These are phyloP conservation scores for Linum trigynum DNA, from an alignment of 345 rosid species.

Conservation along the genomic window DNA sequence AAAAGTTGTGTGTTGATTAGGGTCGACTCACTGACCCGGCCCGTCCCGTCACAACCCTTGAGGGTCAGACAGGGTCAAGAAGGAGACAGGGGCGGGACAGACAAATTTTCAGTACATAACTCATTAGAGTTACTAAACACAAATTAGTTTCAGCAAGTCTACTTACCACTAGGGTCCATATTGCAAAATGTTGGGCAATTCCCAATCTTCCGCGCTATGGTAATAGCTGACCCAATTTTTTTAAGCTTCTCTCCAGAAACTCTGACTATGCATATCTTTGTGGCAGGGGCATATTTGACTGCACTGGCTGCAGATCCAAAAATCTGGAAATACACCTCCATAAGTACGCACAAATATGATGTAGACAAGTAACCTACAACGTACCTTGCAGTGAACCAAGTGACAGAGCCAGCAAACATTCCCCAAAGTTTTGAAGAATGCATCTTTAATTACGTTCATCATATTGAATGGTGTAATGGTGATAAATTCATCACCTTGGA, in stretches of 20 bases:
- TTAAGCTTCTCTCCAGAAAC: slow-evolving; percentile 60
- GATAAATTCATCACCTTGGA: slow-evolving; percentile 45
- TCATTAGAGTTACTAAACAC: not conserved
- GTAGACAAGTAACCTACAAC: not conserved
- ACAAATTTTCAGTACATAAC: too few species aligned
- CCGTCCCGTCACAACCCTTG: too few species aligned
- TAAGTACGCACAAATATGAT: not conserved
- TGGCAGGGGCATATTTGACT: slow-evolving; percentile 65
- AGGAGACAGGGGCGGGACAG: too few species aligned
- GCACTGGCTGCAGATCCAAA: slow-evolving; percentile 2
- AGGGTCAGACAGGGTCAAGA: too few species aligned
- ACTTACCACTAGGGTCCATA: slow-evolving; percentile 54
- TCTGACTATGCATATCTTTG: slow-evolving; percentile 61
- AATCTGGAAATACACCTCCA: not conserved
- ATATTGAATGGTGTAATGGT: slow-evolving; percentile 59
- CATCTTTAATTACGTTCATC: slow-evolving; percentile 48
- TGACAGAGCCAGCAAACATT: slow-evolving; percentile 64
- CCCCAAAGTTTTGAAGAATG: slow-evolving; percentile 60
- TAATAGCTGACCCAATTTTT: slow-evolving; percentile 69
- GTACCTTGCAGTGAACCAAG: slow-evolving; percentile 54
- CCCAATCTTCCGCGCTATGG: slow-evolving; percentile 52
- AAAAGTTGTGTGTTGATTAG: too few species aligned
- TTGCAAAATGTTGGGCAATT: slow-evolving; percentile 40
- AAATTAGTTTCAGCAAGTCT: not conserved
- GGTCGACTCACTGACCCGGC: too few species aligned